Conservation (phyloP, 805 yeast genomes). For the Saccharomycopsis olivae region DNA sequence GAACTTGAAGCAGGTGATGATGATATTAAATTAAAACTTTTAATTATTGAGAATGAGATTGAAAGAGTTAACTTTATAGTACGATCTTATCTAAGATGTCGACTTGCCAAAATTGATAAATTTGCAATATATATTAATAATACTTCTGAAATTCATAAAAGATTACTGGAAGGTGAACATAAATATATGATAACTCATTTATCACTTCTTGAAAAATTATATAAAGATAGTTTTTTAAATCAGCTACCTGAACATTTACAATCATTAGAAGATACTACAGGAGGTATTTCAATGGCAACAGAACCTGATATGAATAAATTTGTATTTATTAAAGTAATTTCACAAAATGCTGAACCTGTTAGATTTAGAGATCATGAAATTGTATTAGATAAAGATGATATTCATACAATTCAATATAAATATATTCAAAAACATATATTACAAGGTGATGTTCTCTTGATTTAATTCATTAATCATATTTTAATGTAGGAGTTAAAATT, state of each 20-base stretch:
- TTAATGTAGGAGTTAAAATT: too few relatives aligned
- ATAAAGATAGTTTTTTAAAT: conserved; percentile 54
- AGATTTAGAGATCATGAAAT: conserved; percentile 17
- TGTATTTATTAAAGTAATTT: conserved; percentile 44
- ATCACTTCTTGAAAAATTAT: conserved; percentile 50
- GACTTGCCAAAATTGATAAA: conserved; percentile 67
- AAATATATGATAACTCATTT: conserved; percentile 62
- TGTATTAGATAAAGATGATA: conserved; percentile 15
- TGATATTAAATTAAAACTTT: conserved; percentile 65
- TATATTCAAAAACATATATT: conserved; percentile 13
- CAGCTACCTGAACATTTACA: conserved; percentile 61
- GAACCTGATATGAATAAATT: conserved; percentile 67
- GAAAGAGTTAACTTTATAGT: conserved; percentile 77
- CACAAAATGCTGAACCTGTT: conserved; percentile 9
- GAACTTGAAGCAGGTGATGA: conserved; percentile 54
- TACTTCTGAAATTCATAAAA: conserved; percentile 22
- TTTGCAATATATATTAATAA: conserved; percentile 47
- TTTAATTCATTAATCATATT: too few relatives aligned
- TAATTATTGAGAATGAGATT: conserved; percentile 84
- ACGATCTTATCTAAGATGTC: conserved; percentile 70
- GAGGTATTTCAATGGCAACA: conserved; percentile 63
- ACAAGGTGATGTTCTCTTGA: conserved; percentile 14
- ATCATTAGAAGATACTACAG: conserved; percentile 64
- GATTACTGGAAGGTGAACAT: conserved; percentile 49
- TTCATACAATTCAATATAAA: conserved; percentile 18